Percentiles rank a stretch among this genome's conserved stretches.
Evolutionary conservation across 2,329 filamentous ascomycete genomes (phyloP).

Genomic region (Byssothecium circinans): DNA sequence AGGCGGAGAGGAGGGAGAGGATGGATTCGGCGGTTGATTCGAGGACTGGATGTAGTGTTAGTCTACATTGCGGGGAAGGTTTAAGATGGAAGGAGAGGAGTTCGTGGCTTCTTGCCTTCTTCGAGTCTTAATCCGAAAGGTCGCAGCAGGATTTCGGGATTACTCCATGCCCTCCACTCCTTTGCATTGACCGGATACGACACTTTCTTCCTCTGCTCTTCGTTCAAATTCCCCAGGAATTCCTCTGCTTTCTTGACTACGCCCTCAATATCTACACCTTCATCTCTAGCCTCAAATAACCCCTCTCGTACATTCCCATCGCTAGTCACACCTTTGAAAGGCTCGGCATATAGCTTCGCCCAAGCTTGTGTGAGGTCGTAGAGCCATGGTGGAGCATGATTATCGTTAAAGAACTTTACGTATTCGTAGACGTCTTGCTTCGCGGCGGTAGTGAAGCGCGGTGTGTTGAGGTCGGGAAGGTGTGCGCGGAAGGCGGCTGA

Average conservation of each 20-base stretch:
- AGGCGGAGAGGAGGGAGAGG: constrained; percentile 58
- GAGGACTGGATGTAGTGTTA: constrained; percentile 20
- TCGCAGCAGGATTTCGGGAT: constrained; percentile 72
- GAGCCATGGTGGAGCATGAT: constrained; percentile 66
- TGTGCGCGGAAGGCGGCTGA: constrained; percentile 56
- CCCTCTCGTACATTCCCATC: constrained; percentile 62
- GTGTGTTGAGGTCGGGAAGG: constrained; percentile 62
- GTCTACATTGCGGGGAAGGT: background rate
- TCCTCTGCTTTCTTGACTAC: constrained; percentile 58
- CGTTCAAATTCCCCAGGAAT: constrained; percentile 52
- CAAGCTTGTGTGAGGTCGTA: constrained; percentile 43
- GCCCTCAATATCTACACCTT: constrained; percentile 60
- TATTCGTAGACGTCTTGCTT: constrained; percentile 66
- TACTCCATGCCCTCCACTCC: constrained; percentile 72
- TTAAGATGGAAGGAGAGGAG: background rate
- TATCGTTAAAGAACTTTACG: constrained; percentile 60
- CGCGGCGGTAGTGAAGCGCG: constrained; percentile 65
- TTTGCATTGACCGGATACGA: constrained; percentile 67
- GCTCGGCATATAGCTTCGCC: constrained; percentile 55
- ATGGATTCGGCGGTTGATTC: constrained; percentile 46
- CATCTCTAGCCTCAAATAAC: constrained; percentile 64
- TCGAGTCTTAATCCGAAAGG: constrained; percentile 72
- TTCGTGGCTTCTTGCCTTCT: constrained; percentile 45
- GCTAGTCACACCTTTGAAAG: constrained; percentile 69
- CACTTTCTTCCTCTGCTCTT: constrained; percentile 53